phyloP scores from a whole-genome alignment of 495 filamentous ascomycete genomes.

The Aspergillus conjunctus region DNA sequence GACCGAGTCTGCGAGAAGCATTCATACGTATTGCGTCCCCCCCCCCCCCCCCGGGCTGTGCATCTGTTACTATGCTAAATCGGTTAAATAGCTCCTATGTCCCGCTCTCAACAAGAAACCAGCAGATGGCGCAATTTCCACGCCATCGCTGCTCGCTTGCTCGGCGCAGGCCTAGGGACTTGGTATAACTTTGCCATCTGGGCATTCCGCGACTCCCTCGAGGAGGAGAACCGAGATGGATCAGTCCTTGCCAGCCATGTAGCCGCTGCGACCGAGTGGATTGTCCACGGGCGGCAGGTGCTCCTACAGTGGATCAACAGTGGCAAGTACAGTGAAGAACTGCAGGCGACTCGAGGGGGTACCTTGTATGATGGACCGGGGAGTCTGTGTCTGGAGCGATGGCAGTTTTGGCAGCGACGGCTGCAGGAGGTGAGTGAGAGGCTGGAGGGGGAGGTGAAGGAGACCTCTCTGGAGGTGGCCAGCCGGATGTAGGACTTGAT shows the following conservation, averaged over 20 bases:
- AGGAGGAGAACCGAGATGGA: background rate
- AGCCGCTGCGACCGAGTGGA: background rate
- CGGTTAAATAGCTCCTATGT: too few species aligned
- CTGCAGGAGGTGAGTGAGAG: background rate
- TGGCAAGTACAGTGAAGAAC: background rate
- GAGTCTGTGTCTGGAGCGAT: constrained; percentile 1
- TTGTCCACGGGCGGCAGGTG: background rate
- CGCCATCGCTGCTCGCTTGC: background rate
- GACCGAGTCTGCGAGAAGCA: background rate
- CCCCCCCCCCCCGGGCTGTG: too few species aligned
- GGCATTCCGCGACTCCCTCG: background rate
- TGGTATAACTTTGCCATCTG: constrained; percentile 1
- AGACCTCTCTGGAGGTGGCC: too few species aligned
- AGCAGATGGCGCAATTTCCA: background rate
- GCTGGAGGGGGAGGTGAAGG: background rate
- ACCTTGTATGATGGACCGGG: background rate
- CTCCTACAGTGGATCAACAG: background rate
- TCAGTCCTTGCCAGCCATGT: background rate
- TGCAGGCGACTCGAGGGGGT: background rate
- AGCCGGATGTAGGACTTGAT: too few species aligned
- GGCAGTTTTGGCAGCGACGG: background rate
- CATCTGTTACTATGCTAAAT: too few species aligned
- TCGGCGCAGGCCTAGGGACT: background rate
- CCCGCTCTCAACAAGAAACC: background rate
- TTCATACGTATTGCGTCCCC: background rate